phyloP scores from a whole-genome alignment of 306 rosid genomes.

The Quercus parvula region DNA sequence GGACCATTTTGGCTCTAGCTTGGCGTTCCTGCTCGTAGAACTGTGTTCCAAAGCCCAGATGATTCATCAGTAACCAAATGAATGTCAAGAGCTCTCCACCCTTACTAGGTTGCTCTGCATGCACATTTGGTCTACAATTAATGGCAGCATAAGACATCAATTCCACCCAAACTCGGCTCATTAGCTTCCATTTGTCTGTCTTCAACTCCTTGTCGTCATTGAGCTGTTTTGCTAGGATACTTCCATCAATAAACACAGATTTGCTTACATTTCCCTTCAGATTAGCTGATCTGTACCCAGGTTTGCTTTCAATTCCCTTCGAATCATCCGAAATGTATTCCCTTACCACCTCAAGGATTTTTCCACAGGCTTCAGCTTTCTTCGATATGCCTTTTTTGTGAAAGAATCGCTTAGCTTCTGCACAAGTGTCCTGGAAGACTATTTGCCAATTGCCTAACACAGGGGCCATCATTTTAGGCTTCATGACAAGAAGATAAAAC shows the following conservation, averaged over 20 bases:
- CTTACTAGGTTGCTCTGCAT: constrained; percentile 28
- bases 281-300: too few species aligned
- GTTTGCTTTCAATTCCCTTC: constrained; percentile 16
- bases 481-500: constrained; percentile 24
- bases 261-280: too few species aligned
- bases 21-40: not conserved
- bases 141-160: constrained; percentile 14
- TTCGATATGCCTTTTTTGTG: not conserved
- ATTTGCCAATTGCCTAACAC: constrained; percentile 25
- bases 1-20: constrained; percentile 10
- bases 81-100: constrained; percentile 25
- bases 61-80: too few species aligned
- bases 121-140: constrained; percentile 18
- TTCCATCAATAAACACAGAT: constrained; percentile 25
- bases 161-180: constrained; percentile 13
- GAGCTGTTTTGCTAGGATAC: not conserved
- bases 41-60: too few species aligned
- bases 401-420: not conserved
- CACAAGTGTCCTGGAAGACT: too few species aligned
- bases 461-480: constrained; percentile 20
- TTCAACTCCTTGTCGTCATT: not conserved
- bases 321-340: not conserved
- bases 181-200: constrained; percentile 1
- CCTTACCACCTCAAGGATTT: not conserved
- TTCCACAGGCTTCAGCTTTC: not conserved